A percentile compares a stretch with the other conserved stretches of the same genome.
These are phyloP conservation scores for Wallacemonas sp. DNA, from an alignment of 208 protist genomes.

Conservation along the genomic window DNA sequence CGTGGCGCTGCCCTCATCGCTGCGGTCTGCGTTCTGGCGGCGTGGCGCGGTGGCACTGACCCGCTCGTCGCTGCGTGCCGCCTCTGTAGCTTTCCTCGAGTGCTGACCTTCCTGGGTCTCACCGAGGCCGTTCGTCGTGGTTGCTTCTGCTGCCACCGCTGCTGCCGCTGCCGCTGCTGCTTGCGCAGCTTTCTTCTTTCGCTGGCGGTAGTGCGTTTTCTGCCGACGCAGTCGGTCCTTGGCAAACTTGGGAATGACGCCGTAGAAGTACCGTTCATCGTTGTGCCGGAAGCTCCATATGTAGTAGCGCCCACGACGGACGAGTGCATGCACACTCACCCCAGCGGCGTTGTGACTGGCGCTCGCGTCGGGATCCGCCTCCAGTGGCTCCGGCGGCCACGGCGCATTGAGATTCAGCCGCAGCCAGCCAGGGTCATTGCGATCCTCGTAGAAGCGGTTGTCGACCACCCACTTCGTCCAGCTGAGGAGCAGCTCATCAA, in stretches of 20 bases:
- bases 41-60: no score
- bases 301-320: conserved; percentile 47
- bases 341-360: background rate
- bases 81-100: no score
- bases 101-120: no score
- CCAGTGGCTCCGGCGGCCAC: background rate
- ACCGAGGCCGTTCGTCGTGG: background rate
- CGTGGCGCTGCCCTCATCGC: no score
- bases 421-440: conserved; percentile 44
- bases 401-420: conserved; percentile 6
- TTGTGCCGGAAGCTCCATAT: conserved; percentile 62
- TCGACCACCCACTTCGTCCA: conserved; percentile 56
- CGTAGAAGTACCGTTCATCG: conserved; percentile 54
- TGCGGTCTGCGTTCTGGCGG: no score
- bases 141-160: background rate
- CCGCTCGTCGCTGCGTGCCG: no score
- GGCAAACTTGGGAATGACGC: conserved; percentile 62
- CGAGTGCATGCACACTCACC: conserved; percentile 16
- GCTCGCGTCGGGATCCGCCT: conserved; percentile 7
- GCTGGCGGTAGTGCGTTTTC: conserved; percentile 24
- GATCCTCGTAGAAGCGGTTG: conserved; percentile 49
- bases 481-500: conserved; percentile 49
- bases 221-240: conserved; percentile 38
- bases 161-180: conserved; percentile 3
- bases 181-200: conserved; percentile 17